A percentile compares a stretch with the other conserved stretches of the same genome.
Conservation (phyloP, 148 eudicot species). For the Polygonum aviculare region DNA sequence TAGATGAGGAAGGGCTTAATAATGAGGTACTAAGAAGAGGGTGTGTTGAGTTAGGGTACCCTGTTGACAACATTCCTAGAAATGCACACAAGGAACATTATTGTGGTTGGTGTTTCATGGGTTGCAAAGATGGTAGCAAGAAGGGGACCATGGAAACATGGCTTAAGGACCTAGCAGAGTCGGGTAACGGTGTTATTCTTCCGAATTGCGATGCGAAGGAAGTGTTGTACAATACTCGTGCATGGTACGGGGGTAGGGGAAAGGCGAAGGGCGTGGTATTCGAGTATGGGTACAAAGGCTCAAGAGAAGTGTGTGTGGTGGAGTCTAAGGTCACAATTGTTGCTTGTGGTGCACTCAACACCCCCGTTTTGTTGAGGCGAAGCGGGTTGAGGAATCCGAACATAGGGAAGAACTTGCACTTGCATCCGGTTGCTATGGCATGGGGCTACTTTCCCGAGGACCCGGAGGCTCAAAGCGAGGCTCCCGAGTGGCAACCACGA, state of each 20-base stretch:
- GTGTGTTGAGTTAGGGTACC: constrained; percentile 60
- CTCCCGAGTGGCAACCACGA: not conserved
- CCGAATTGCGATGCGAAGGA: constrained; percentile 33
- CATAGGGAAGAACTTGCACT: constrained; percentile 55
- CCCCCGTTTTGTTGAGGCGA: constrained; percentile 43
- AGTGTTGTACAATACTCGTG: constrained; percentile 19
- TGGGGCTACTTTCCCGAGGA: constrained; percentile 69
- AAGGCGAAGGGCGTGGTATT: constrained; percentile 48
- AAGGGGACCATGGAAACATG: constrained; percentile 67
- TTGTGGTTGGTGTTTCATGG: constrained; percentile 82
- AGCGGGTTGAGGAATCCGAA: constrained; percentile 55
- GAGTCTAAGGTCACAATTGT: constrained; percentile 48
- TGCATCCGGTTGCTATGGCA: constrained; percentile 67
- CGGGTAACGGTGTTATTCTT: constrained; percentile 48
- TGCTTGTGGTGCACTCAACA: constrained; percentile 65
- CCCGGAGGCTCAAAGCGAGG: constrained; percentile 10
- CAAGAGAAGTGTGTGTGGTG: constrained; percentile 18
- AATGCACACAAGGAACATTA: constrained; percentile 51
- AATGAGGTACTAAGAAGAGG: constrained; percentile 55
- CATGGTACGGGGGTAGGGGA: constrained; percentile 16
- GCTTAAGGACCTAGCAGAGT: constrained; percentile 56
- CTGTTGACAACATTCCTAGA: constrained; percentile 34
- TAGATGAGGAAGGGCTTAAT: constrained; percentile 50
- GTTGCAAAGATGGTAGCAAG: constrained; percentile 69
- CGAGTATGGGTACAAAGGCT: constrained; percentile 15